phyloP scores from a whole-genome alignment of 148 eudicot genomes.

The Amaranthus palmeri region DNA sequence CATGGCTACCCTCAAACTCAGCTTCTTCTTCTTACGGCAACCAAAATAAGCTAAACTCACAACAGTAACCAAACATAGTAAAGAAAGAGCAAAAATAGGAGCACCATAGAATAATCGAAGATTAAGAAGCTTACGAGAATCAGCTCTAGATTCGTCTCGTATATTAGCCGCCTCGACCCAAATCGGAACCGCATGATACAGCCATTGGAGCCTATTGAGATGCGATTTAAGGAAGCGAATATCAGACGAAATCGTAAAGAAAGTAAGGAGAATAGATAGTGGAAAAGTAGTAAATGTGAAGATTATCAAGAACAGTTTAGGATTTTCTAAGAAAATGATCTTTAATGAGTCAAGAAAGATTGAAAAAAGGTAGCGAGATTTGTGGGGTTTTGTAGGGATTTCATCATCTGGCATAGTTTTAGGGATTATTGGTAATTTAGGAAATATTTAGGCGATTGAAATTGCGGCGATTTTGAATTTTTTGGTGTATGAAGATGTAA shows the following conservation, averaged over 20 bases:
- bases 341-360: slow-evolving; percentile 21
- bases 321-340: slow-evolving; percentile 18
- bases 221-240: slow-evolving; percentile 7
- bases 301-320: slow-evolving; percentile 13
- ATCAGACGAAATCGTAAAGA: slow-evolving; percentile 16
- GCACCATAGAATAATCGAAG: slow-evolving; percentile 30
- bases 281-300: slow-evolving; percentile 22
- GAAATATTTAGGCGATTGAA: no score
- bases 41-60: slow-evolving; percentile 11
- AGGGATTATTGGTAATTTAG: no score
- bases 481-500: no score
- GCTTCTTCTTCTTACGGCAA: neutral
- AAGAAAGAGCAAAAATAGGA: slow-evolving; percentile 31
- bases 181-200: slow-evolving; percentile 8
- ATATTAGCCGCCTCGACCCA: slow-evolving; percentile 15
- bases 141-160: slow-evolving; percentile 12
- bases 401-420: neutral
- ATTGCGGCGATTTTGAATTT: no score
- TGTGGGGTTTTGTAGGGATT: neutral
- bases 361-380: neutral
- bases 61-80: slow-evolving; percentile 36
- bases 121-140: slow-evolving; percentile 16
- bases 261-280: slow-evolving; percentile 22
- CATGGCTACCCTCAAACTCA: neutral
- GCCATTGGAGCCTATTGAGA: slow-evolving; percentile 15